Evolutionary conservation across 2,329 filamentous ascomycete genomes (phyloP), one percentile per base, ranked within the genome.

Genomic region (Colletotrichum sidae): DNA sequence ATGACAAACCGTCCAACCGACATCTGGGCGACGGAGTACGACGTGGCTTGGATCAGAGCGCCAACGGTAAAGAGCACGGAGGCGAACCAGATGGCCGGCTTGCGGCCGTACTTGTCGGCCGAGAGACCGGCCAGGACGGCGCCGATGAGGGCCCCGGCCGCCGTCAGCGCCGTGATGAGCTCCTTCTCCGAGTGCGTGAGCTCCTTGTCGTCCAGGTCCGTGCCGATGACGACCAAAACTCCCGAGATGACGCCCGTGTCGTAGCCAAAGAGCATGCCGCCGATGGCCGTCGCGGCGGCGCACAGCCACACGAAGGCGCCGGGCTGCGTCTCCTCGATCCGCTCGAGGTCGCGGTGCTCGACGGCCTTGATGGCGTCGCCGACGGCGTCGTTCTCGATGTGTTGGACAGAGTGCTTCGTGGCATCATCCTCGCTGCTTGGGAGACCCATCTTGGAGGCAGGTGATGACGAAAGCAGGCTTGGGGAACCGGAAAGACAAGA

Each of bases 191-290:
- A 84, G 2, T 84, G 86, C 38, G 86, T 79, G 35, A 86, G 73
- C 68, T 86, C 83, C 67, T 84, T 80, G 61, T 85, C 82, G 7
- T 79, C 78, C 6, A 85, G 78, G 57, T 79, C 76, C 42, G 69
- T 69, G 72, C 77, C 64, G 65, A 82, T 70, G 37, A 76, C 79
- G 37, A 83, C 80, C 1, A 84, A 73, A 9, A 83, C 82, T 0
- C 80, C 81, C 0, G 79, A 82, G 45, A 84, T 84, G 68, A 82
- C 78, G 17, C 81, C 81, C 11, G 81, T 84, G 61, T 84, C 82
- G 58, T 84, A 85, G 60, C 72, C 71, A 17, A 72, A 73, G 35
- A 73, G 67, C 60, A 73, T 71, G 17, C 71, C 72, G 7, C 71
- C 71, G 56, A 72, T 73, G 6, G 72, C 70, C 13, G 71, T 71